These are phyloP conservation scores for Nicotiana benthamiana DNA, from an alignment of 257 asterid species.

Conservation along the genomic window DNA sequence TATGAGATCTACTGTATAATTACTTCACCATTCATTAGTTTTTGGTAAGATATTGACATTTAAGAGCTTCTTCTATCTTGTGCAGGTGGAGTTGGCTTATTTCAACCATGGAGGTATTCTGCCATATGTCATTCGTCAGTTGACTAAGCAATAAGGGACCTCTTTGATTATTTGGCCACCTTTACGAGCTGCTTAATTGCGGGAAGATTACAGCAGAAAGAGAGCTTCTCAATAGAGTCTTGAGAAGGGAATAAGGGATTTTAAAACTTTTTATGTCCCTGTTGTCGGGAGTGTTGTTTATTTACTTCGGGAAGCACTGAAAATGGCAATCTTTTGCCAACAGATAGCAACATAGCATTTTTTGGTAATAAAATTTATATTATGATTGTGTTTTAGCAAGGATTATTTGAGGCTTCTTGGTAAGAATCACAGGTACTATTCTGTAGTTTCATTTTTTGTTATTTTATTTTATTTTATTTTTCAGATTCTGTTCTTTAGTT, in stretches of 20 bases:
- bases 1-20: neutral
- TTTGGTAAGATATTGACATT: neutral
- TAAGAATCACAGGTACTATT: neutral
- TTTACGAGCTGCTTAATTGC: neutral
- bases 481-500: no score
- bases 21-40: neutral
- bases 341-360: neutral
- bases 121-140: slow-evolving; percentile 75
- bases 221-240: slow-evolving; percentile 13
- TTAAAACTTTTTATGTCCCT: neutral
- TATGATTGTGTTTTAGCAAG: neutral
- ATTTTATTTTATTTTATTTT: neutral
- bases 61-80: neutral
- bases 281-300: neutral
- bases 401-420: neutral
- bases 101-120: slow-evolving; percentile 89
- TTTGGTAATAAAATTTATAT: slow-evolving; percentile 25
- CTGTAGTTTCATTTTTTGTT: neutral
- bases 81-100: slow-evolving; percentile 27
- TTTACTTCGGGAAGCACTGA: neutral
- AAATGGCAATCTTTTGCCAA: neutral
- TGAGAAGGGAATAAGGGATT: slow-evolving; percentile 21
- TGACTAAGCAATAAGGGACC: slow-evolving; percentile 38
- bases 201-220: neutral
- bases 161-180: neutral